Evolutionary conservation across 805 yeast species (phyloP).

Genomic region (Candida vaughaniae): DNA sequence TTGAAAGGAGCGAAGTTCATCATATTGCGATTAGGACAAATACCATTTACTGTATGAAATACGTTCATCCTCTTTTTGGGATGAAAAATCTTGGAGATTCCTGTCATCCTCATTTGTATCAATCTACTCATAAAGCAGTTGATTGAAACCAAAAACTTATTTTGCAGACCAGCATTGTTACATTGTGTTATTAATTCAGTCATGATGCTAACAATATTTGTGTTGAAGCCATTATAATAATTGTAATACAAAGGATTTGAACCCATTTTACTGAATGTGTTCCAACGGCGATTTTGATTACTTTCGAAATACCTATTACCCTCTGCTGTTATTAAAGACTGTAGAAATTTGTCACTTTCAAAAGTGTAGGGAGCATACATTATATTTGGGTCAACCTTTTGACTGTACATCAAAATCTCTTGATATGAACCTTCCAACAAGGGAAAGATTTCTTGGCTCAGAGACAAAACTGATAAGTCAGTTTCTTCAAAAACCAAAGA

Average conservation of each 20-base stretch:
- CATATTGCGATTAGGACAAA: conserved; percentile 22
- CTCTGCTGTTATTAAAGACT: conserved; percentile 13
- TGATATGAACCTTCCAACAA: conserved; percentile 17
- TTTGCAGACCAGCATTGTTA: neutral
- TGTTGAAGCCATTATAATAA: conserved; percentile 12
- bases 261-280: conserved; percentile 8
- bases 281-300: neutral
- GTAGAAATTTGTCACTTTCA: conserved; percentile 14
- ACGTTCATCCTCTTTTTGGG: conserved; percentile 12
- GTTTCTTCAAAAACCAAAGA: conserved; percentile 20
- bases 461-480: conserved; percentile 13
- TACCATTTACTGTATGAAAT: conserved; percentile 15
- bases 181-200: conserved; percentile 3
- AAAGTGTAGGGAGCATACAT: conserved; percentile 9
- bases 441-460: conserved; percentile 6
- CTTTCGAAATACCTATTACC: conserved; percentile 6
- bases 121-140: conserved; percentile 12
- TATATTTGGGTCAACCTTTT: conserved; percentile 6
- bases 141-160: conserved; percentile 16
- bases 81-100: conserved; percentile 16
- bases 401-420: conserved; percentile 12
- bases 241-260: conserved; percentile 12
- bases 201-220: conserved; percentile 1
- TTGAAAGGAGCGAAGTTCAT: conserved; percentile 25
- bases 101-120: conserved; percentile 11